These are phyloP conservation scores for Penicillium psychrosexuale DNA, from an alignment of 2,329 filamentous ascomycete species.

Conservation along the genomic window DNA sequence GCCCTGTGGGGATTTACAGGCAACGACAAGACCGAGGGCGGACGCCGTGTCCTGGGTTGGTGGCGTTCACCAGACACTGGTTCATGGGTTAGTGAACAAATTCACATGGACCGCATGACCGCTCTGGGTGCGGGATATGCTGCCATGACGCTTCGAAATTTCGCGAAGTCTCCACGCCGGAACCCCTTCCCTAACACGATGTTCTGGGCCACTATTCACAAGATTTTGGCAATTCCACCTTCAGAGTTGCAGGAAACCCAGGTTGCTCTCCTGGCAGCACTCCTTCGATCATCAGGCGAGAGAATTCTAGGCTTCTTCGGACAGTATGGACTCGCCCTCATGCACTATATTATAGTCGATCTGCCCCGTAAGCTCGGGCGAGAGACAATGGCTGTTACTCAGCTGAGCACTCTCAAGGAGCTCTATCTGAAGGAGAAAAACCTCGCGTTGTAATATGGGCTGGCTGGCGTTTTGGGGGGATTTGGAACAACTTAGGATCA, in stretches of 20 bases:
- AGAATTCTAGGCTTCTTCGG: conserved; percentile 82
- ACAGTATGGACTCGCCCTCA: conserved; percentile 65
- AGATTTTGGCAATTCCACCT: conserved; percentile 71
- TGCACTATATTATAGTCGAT: conserved; percentile 69
- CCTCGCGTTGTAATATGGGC: conserved; percentile 32
- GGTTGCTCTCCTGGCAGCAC: conserved; percentile 64
- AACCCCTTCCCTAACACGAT: conserved; percentile 75
- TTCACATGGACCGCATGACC: conserved; percentile 78
- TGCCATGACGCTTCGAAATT: conserved; percentile 77
- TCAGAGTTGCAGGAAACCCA: conserved; percentile 69
- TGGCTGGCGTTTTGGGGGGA: background rate
- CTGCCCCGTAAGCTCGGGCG: conserved; percentile 55
- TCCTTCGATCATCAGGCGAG: conserved; percentile 69
- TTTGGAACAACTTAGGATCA: background rate
- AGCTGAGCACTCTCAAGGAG: conserved; percentile 39
- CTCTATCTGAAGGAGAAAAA: conserved; percentile 37
- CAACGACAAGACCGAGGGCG: conserved; percentile 67
- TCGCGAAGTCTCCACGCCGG: conserved; percentile 62
- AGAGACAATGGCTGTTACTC: conserved; percentile 38
- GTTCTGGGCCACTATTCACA: conserved; percentile 78
- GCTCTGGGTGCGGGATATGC: conserved; percentile 83
- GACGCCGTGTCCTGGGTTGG: conserved; percentile 71
- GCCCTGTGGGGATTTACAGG: conserved; percentile 81
- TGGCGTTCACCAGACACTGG: conserved; percentile 53
- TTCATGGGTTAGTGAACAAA: conserved; percentile 63